phyloP scores from a whole-genome alignment of 2,329 filamentous ascomycete genomes.

The Chrysoporthe puriensis region DNA sequence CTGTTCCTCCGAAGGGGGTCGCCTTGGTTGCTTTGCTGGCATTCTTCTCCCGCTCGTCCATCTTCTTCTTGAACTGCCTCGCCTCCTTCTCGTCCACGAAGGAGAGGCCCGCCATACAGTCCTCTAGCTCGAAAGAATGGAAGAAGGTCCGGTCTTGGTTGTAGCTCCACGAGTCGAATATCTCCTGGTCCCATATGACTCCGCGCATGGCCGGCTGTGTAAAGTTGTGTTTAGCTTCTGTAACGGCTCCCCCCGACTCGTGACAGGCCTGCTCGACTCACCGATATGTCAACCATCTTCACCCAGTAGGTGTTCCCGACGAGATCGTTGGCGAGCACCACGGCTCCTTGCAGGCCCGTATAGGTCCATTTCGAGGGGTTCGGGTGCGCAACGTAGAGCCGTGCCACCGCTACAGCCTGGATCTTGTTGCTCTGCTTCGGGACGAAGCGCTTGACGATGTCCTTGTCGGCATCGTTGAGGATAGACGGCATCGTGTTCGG shows the following conservation, averaged over 20 bases:
- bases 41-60: conserved; percentile 94
- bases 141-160: conserved; percentile 98
- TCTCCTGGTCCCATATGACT: conserved; percentile 96
- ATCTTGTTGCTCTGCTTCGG: conserved; percentile 97
- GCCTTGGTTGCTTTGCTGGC: conserved; percentile 83
- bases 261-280: conserved; percentile 50
- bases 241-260: not conserved
- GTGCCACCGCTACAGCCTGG: conserved; percentile 89
- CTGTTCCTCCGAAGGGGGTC: conserved; percentile 70
- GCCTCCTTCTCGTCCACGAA: conserved; percentile 98
- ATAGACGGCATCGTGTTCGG: conserved; percentile 62
- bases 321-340: conserved; percentile 88
- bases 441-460: conserved; percentile 91
- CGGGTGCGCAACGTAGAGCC: conserved; percentile 91
- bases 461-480: conserved; percentile 91
- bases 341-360: conserved; percentile 89
- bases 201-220: conserved; percentile 73
- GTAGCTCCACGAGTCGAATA: conserved; percentile 93
- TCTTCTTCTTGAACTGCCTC: conserved; percentile 95
- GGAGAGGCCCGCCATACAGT: conserved; percentile 85
- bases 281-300: conserved; percentile 95
- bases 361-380: conserved; percentile 87
- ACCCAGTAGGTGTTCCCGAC: conserved; percentile 97
- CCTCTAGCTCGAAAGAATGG: conserved; percentile 94
- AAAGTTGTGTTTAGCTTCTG: conserved; percentile 25